These are phyloP conservation scores for Tolypocladium tropicale DNA, from an alignment of 2,329 filamentous ascomycete species.

Conservation along the genomic window DNA sequence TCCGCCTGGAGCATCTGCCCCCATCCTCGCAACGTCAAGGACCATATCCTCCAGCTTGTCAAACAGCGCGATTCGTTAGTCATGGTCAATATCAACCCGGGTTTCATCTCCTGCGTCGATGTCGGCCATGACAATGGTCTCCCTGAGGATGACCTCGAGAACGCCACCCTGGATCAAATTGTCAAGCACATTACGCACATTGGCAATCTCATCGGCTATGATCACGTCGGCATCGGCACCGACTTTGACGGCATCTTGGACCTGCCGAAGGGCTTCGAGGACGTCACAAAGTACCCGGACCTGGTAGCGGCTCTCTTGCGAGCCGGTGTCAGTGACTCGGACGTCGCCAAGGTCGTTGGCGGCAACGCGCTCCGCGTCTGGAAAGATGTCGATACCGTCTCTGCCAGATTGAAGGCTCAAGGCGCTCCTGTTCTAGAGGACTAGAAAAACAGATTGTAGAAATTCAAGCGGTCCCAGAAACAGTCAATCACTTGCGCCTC, in stretches of 20 bases:
- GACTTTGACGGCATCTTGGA: slow-evolving; percentile 73
- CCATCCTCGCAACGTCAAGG: slow-evolving; percentile 83
- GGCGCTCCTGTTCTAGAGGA: slow-evolving; percentile 46
- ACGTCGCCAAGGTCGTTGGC: slow-evolving; percentile 67
- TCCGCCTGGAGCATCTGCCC: slow-evolving; percentile 73
- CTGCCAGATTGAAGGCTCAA: slow-evolving; percentile 50
- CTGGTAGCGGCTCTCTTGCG: slow-evolving; percentile 65
- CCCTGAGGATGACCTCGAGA: slow-evolving; percentile 54
- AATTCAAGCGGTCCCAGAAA: neutral
- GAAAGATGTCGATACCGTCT: slow-evolving; percentile 66
- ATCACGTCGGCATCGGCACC: slow-evolving; percentile 78
- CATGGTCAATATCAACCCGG: slow-evolving; percentile 83
- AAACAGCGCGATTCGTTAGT: slow-evolving; percentile 65
- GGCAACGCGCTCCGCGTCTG: slow-evolving; percentile 78
- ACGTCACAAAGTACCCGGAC: slow-evolving; percentile 74
- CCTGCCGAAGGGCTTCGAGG: slow-evolving; percentile 66
- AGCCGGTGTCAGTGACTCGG: slow-evolving; percentile 61
- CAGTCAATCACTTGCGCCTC: neutral
- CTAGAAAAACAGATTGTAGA: slow-evolving; percentile 16
- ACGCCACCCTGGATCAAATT: slow-evolving; percentile 68
- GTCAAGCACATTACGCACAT: slow-evolving; percentile 75
- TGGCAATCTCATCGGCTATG: slow-evolving; percentile 72
- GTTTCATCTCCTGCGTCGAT: slow-evolving; percentile 68
- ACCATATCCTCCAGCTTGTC: slow-evolving; percentile 69
- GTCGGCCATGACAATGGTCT: slow-evolving; percentile 50